Percentiles rank a stretch among this genome's conserved stretches.
Evolutionary conservation across 352 stramenopile species (phyloP).

Genomic region (Globisporangium viniferum): DNA sequence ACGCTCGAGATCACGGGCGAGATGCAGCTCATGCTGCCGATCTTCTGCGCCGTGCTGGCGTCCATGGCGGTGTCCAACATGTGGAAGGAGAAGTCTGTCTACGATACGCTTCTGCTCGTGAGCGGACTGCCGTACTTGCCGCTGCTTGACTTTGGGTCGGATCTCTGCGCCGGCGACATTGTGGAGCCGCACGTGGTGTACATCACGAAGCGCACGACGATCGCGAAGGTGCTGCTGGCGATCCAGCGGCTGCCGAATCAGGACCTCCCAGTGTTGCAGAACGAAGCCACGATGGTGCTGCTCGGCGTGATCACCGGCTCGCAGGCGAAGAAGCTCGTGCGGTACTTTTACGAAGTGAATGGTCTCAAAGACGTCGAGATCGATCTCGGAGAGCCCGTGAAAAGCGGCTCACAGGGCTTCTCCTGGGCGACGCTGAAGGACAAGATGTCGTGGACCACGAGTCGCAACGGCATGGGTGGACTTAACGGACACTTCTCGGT

Average conservation of each 20-base stretch:
- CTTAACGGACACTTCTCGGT: constrained; percentile 65
- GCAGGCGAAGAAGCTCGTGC: constrained; percentile 63
- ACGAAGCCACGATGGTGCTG: constrained; percentile 63
- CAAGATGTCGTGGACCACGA: constrained; percentile 37
- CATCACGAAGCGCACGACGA: constrained; percentile 66
- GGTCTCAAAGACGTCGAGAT: constrained; percentile 50
- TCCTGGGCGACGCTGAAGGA: constrained; percentile 67
- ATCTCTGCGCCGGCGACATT: constrained; percentile 55
- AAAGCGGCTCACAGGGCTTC: constrained; percentile 24
- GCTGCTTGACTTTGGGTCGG: constrained; percentile 72
- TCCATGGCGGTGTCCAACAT: constrained; percentile 65
- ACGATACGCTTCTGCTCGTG: constrained; percentile 77
- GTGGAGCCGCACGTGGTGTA: constrained; percentile 71
- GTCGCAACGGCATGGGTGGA: constrained; percentile 41
- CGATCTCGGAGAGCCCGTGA: constrained; percentile 68
- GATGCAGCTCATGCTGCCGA: constrained; percentile 78
- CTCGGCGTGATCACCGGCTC: constrained; percentile 59
- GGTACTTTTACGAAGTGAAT: constrained; percentile 55
- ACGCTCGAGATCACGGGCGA: constrained; percentile 82
- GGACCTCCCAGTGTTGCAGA: constrained; percentile 73
- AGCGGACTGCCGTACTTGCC: constrained; percentile 81
- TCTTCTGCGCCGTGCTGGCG: constrained; percentile 70
- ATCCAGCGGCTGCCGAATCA: constrained; percentile 68
- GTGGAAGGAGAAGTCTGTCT: constrained; percentile 74
- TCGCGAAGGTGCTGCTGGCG: constrained; percentile 66